Percentiles rank a stretch among this genome's conserved stretches.
phyloP scores from a whole-genome alignment of 2,329 filamentous ascomycete genomes.

The Leptoxyphium fumago region DNA sequence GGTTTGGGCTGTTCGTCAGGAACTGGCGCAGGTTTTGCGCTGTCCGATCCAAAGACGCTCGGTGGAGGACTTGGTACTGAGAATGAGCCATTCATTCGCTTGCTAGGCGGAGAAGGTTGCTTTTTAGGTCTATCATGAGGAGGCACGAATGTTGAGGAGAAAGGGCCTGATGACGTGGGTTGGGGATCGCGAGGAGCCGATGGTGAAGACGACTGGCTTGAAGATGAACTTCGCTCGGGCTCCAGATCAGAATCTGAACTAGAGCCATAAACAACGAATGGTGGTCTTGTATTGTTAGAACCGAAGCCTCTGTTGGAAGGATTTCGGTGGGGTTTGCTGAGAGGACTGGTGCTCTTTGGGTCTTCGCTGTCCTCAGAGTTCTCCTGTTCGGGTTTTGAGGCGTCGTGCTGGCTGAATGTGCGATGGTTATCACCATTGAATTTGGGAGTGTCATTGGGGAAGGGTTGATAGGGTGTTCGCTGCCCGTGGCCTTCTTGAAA shows the following conservation, averaged over 20 bases:
- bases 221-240: background rate
- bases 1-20: slow-evolving; percentile 9
- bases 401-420: slow-evolving; percentile 38
- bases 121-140: slow-evolving; percentile 15
- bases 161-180: background rate
- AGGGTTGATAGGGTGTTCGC: slow-evolving; percentile 39
- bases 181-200: background rate
- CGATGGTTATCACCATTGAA: slow-evolving; percentile 36
- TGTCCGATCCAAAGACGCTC: slow-evolving; percentile 2
- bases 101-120: slow-evolving; percentile 17
- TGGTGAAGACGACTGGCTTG: background rate
- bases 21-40: slow-evolving; percentile 5
- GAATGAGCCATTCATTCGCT: slow-evolving; percentile 11
- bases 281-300: slow-evolving; percentile 1
- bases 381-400: slow-evolving; percentile 14
- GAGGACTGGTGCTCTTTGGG: slow-evolving; percentile 13
- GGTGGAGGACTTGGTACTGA: slow-evolving; percentile 3
- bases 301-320: background rate
- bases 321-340: background rate
- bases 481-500: slow-evolving; percentile 34
- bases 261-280: slow-evolving; percentile 11
- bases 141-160: slow-evolving; percentile 1
- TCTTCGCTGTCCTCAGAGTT: slow-evolving; percentile 3
- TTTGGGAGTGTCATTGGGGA: slow-evolving; percentile 42
- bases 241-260: slow-evolving; percentile 9